These are phyloP conservation scores for Pythium grandisporangium DNA, from an alignment of 352 stramenopile species.

Conservation along the genomic window DNA sequence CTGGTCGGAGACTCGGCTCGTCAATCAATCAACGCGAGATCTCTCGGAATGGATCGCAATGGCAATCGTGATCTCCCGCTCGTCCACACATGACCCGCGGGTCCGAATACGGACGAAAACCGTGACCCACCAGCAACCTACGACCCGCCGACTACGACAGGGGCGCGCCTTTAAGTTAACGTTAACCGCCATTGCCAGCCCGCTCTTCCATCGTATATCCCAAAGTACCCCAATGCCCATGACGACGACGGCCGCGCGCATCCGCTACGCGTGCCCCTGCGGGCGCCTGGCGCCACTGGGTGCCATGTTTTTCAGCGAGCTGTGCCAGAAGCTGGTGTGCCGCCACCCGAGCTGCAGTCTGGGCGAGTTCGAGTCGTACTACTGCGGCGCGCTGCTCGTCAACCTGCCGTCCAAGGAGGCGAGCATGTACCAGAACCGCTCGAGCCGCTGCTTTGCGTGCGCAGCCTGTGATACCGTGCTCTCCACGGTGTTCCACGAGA, in stretches of 20 bases:
- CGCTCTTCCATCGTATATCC: too few species aligned
- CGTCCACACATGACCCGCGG: too few species aligned
- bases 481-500: slow-evolving; percentile 60
- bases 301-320: slow-evolving; percentile 69
- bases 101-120: too few species aligned
- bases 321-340: slow-evolving; percentile 68
- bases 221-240: too few species aligned
- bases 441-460: slow-evolving; percentile 77
- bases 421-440: slow-evolving; percentile 83
- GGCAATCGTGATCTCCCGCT: too few species aligned
- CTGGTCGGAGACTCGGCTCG: too few species aligned
- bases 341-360: slow-evolving; percentile 56
- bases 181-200: too few species aligned
- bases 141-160: too few species aligned
- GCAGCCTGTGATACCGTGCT: slow-evolving; percentile 49
- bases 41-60: too few species aligned
- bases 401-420: slow-evolving; percentile 86
- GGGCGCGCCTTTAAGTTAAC: too few species aligned
- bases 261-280: slow-evolving; percentile 72
- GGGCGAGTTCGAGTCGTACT: slow-evolving; percentile 86
- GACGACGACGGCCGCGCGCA: slow-evolving; percentile 19
- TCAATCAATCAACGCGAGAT: too few species aligned
- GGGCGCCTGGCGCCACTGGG: slow-evolving; percentile 45
- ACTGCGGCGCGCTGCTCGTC: slow-evolving; percentile 75
- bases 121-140: too few species aligned